Evolutionary conservation across 2,329 filamentous ascomycete species (phyloP), one percentile per base, ranked within the genome.

Genomic region (Aspergillus phoenicis): DNA sequence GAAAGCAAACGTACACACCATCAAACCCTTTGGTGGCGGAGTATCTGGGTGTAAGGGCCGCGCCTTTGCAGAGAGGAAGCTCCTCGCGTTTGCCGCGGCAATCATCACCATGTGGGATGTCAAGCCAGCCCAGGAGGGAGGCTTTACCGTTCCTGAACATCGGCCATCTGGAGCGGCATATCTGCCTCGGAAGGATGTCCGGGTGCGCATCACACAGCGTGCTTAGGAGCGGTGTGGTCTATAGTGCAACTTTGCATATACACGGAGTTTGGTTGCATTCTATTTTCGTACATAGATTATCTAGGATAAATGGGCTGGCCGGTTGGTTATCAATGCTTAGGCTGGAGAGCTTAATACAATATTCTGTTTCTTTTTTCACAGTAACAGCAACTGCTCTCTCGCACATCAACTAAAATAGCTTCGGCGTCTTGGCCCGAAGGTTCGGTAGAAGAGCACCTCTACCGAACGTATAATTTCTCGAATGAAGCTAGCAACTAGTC

Each of bases 101-200:
- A 78, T 87, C 22, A 68, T 87, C 20, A 75, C 79, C 5, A 77
- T 85, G 66, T 88, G 85, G 84, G 82, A 87, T 47, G 80, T 87
- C 60, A 75, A 82, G 57, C 78, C 83, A 0, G 77, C 74, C 0
- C 72, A 71, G 52, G 77, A 78, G 15, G 74, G 73, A 6, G 74
- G 72, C 0, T 86, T 85, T 80, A 75, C 76, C 17, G 75, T 87
- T 47, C 86, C 87, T 0, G 75, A 72, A 43, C 78, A 80, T 68
- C 77, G 70, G 66, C 80, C 77, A 64, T 81, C 81, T 5, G 81
- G 78, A 57, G 81, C 79, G 2, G 78, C 85, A 13, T 83, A 81
- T 66, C 75, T 80, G 59, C 85, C 85, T 8, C 78, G 72, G 48
- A 76, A 76, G 13, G 82, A 87, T 66, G 74, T 85, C 7, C 80